Base-by-base conservation (phyloP, 2,329 filamentous ascomycete genomes). In the Hypoxylon sp. region DNA sequence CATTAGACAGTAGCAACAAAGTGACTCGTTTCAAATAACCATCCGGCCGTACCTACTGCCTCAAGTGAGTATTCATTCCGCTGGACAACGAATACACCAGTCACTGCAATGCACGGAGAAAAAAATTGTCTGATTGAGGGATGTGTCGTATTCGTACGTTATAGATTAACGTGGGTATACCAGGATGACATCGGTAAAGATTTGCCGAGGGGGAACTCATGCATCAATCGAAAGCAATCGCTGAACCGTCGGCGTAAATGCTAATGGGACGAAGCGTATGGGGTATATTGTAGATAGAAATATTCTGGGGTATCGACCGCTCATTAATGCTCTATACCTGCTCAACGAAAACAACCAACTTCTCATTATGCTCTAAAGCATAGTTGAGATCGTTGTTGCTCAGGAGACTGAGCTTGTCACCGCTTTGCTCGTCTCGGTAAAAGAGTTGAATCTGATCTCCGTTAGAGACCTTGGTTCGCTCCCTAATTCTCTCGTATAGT, bases 391-490 rank as follows among this genome's bases (percentile, higher is more conserved):
- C 94, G 69, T 91, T 87, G 77, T 98, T 90, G 79, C 89, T 94
- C 76, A 92, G 84, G 70, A 98, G 84, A 39, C 89, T 89, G 46
- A 91, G 89, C 79, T 91, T 92, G 70, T 92, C 88, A 27, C 91
- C 91, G 3, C 90, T 92, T 32, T 87, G 84, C 78, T 98, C 94
- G 72, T 98, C 94, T 79, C 93, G 91, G 83, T 97, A 98, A 73
- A 90, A 93, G 24, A 98, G 87, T 68, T 92, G 86, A 29, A 98
- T 86, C 21, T 91, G 87, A n/a, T 93, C 90, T 8, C 88, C 84
- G 11, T 84, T 82, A 0, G 84, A 84, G 55, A 97, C 87, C 82
- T 94, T 94, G 71, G 97, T 86, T 48, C 96, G 88, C 74, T 98
- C 93, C 54, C 89, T 87, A 66, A 98, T 89, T 81, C 96, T 97